A percentile compares a stretch with the other conserved stretches of the same genome.
These are phyloP conservation scores for Citrus sp. DNA, from an alignment of 345 rosid genomes.

Conservation along the genomic window DNA sequence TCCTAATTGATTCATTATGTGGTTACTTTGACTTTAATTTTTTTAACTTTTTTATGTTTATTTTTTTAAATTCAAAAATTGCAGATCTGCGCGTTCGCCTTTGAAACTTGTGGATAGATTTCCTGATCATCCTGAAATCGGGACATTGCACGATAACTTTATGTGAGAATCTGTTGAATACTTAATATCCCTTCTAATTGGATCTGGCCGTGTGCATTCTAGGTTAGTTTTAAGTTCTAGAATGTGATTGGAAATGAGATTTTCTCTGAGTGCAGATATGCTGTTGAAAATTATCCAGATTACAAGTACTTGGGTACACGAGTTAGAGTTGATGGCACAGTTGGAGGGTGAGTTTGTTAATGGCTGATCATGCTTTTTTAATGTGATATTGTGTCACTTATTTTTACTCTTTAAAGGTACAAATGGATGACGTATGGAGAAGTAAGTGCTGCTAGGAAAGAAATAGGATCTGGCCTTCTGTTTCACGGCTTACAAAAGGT, in stretches of 20 bases:
- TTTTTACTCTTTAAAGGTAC: conserved; percentile 45
- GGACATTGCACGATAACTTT: conserved; percentile 78
- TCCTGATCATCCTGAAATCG: conserved; percentile 67
- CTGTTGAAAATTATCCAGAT: conserved; percentile 57
- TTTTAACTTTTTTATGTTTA: neutral
- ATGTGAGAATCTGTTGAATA: conserved; percentile 35
- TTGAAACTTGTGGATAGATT: conserved; percentile 55
- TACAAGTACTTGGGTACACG: conserved; percentile 82
- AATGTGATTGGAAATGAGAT: neutral
- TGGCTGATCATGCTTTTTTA: neutral
- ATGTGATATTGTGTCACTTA: conserved; percentile 5
- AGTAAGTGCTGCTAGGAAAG: conserved; percentile 64
- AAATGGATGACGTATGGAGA: conserved; percentile 92
- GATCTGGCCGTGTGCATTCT: neutral
- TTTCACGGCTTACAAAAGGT: conserved; percentile 57
- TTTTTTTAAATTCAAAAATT: neutral
- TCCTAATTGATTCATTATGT: neutral
- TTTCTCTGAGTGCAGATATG: conserved; percentile 39
- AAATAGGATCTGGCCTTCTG: conserved; percentile 80
- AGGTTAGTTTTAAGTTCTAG: neutral
- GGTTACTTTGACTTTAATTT: neutral
- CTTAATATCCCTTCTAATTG: neutral
- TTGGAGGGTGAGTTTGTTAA: conserved; percentile 70
- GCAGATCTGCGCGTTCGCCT: conserved; percentile 70
- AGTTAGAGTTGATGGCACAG: conserved; percentile 55